phyloP scores from a whole-genome alignment of 495 filamentous ascomycete species.

The Cercophora sp. region DNA sequence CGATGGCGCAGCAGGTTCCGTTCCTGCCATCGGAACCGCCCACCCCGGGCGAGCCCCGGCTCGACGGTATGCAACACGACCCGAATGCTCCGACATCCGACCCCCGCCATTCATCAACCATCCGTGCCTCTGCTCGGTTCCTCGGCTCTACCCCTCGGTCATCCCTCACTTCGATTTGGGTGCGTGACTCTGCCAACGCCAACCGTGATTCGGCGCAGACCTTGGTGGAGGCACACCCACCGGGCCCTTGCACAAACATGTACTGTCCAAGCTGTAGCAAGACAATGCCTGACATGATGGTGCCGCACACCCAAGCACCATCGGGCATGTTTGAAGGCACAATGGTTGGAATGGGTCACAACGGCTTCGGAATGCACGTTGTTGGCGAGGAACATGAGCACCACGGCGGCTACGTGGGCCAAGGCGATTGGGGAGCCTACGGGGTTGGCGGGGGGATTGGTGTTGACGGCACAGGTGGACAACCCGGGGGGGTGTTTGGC shows the following conservation, averaged over 20 bases:
- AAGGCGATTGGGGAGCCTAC: conserved; percentile 1
- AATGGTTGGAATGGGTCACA: neutral
- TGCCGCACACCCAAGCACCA: neutral
- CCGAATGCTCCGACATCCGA: neutral
- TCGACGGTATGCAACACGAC: conserved; percentile 4
- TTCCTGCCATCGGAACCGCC: conserved; percentile 3
- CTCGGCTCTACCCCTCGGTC: conserved; percentile 21
- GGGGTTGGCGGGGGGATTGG: neutral
- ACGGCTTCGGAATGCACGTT: conserved; percentile 2
- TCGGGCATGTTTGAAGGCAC: neutral
- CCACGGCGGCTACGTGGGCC: neutral
- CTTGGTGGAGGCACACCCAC: conserved; percentile 26
- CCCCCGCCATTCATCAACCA: conserved; percentile 2
- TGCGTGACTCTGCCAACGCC: conserved; percentile 26
- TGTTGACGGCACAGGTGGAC: neutral
- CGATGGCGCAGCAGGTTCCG: neutral
- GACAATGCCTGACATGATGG: neutral
- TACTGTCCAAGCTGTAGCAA: conserved; percentile 27
- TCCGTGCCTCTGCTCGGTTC: conserved; percentile 1
- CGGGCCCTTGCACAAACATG: conserved; percentile 20
- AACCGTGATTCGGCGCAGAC: conserved; percentile 30
- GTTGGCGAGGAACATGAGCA: conserved; percentile 7
- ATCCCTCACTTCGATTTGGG: conserved; percentile 20
- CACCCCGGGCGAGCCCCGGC: neutral
- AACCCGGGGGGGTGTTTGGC: neutral